A percentile compares a stretch with the other conserved stretches of the same genome.
These are phyloP conservation scores for Ustilago curta DNA, from an alignment of 1,284 basidiomycete genomes.

Conservation along the genomic window DNA sequence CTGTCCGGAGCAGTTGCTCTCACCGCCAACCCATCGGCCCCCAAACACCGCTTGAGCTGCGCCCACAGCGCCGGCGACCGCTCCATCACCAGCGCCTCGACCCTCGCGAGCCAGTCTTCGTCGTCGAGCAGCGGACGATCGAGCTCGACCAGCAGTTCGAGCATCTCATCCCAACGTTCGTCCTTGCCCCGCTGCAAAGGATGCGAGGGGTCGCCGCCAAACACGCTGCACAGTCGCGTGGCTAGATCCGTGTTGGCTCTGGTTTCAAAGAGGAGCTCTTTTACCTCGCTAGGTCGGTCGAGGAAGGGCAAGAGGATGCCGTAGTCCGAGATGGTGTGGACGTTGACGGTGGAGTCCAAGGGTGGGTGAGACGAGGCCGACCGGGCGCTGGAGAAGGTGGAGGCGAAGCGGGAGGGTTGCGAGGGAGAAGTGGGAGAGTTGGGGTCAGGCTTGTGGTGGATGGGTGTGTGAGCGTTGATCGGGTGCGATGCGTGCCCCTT, in stretches of 20 bases:
- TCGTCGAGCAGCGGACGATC: constrained; percentile 47
- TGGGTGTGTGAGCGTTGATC: constrained; percentile 36
- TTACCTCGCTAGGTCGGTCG: constrained; percentile 44
- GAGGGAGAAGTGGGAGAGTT: not conserved
- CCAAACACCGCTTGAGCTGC: constrained; percentile 44
- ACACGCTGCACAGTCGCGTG: constrained; percentile 41
- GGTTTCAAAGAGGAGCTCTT: constrained; percentile 45
- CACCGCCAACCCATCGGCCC: constrained; percentile 35
- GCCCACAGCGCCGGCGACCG: constrained; percentile 43
- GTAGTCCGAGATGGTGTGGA: constrained; percentile 41
- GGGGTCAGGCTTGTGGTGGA: constrained; percentile 19
- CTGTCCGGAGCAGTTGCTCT: constrained; percentile 5
- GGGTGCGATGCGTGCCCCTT: constrained; percentile 36
- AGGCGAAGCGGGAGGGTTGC: constrained; percentile 36
- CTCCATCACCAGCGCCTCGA: constrained; percentile 45
- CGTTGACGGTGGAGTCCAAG: constrained; percentile 41
- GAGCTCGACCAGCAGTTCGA: constrained; percentile 44
- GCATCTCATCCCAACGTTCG: constrained; percentile 51
- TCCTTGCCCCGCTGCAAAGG: constrained; percentile 27
- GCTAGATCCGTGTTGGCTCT: constrained; percentile 41
- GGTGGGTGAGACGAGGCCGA: constrained; percentile 10
- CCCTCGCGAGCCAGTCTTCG: constrained; percentile 45
- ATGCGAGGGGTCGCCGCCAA: constrained; percentile 23
- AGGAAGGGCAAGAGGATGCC: constrained; percentile 54
- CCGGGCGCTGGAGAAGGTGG: constrained; percentile 31